Evolutionary conservation across 2,329 filamentous ascomycete genomes (phyloP), one percentile per base, ranked within the genome.

Genomic region (Aspergillus neotritici): DNA sequence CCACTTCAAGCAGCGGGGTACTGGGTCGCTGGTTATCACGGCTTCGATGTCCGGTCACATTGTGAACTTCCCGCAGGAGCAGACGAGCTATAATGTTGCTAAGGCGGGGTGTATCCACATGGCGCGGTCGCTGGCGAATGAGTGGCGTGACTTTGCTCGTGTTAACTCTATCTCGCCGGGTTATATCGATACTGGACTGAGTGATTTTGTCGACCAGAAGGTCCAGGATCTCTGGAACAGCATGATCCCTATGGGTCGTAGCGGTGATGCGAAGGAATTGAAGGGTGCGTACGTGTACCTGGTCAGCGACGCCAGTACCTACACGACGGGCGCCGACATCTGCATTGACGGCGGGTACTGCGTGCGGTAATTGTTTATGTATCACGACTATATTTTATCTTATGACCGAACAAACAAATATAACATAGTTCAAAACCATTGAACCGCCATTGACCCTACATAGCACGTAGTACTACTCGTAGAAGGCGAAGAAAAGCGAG

Each of bases 81-180:
- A 84, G 61, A 80, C 77, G 21, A 74, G 71, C n/a, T 81, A 81
- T 68, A 81, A 81, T 57, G 76, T 77, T 35, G 77, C 80, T 51
- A 84, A 84, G 72, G 80, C 82, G 32, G 80, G 79, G 48, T 81
- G 78, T 58, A 82, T 84, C 54, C 80, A 83, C 63, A 60, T 83
- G 64, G 78, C 79, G 39, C 69, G 70, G 48, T 82, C 79, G 34
- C 70, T 85, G 45, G 81, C 82, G 57, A 83, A 82, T 62, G 82
- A 85, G 66, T 85, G 82, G 82, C 72, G 79, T 46, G 79, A 81
- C 63, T 84, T 84, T 63, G 81, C 81, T 36, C 76, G 81, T 54
- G 80, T 83, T 57, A 84, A 84, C 72, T 76, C 72, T 63, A 79
- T 84, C 64, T 83, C 79, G 3, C 81, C 81, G 5, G 81, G 81